These are phyloP conservation scores for Kazachstania psychrophila DNA, from an alignment of 805 yeast genomes.

Conservation along the genomic window DNA sequence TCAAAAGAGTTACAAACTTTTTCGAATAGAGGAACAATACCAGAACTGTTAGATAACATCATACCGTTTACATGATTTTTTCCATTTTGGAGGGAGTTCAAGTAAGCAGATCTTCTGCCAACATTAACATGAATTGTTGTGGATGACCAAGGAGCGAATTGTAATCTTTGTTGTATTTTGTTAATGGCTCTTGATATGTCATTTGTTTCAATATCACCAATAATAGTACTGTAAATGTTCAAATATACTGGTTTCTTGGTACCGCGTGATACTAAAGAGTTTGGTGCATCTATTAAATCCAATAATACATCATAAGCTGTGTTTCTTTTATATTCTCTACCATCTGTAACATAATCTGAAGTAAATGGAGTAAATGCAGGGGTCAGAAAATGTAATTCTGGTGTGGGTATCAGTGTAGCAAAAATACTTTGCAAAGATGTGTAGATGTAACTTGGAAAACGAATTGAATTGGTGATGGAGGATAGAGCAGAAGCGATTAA, in stretches of 20 bases:
- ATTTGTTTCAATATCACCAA: slow-evolving; percentile 50
- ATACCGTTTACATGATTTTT: slow-evolving; percentile 60
- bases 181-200: slow-evolving; percentile 63
- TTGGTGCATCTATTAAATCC: slow-evolving; percentile 69
- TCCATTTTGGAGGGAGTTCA: slow-evolving; percentile 14
- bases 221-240: slow-evolving; percentile 60
- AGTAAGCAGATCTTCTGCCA: slow-evolving; percentile 62
- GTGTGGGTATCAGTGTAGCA: slow-evolving; percentile 77
- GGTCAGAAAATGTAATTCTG: slow-evolving; percentile 64
- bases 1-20: slow-evolving; percentile 72
- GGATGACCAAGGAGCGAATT: slow-evolving; percentile 81
- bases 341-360: slow-evolving; percentile 51
- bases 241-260: slow-evolving; percentile 44
- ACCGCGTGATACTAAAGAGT: slow-evolving; percentile 55
- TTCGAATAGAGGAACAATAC: slow-evolving; percentile 56
- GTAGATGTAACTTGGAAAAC: slow-evolving; percentile 90
- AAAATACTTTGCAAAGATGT: slow-evolving; percentile 74
- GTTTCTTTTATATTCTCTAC: slow-evolving; percentile 48
- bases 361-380: slow-evolving; percentile 76
- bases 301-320: slow-evolving; percentile 80
- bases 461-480: slow-evolving; percentile 72
- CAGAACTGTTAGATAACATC: slow-evolving; percentile 75
- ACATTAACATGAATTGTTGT: slow-evolving; percentile 69
- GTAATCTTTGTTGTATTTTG: slow-evolving; percentile 55
- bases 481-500: slow-evolving; percentile 79